Percentiles rank a stretch among this genome's conserved stretches.
Evolutionary conservation across 768 basidiomycete species (phyloP).

Genomic region (Lentinula sp.): DNA sequence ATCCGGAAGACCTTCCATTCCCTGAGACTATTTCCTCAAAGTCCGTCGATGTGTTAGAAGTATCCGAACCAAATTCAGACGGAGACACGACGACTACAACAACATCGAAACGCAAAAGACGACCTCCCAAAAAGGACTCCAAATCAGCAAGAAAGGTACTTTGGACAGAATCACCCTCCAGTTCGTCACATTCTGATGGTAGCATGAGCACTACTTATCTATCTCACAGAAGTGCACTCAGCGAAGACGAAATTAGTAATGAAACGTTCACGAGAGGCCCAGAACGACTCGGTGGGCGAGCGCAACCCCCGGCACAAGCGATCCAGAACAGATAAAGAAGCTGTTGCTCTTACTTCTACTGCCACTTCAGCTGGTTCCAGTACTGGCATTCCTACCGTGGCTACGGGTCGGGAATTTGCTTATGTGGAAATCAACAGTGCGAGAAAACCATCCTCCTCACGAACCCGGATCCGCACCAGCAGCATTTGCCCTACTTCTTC

Average conservation of each 20-base stretch:
- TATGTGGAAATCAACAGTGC: neutral
- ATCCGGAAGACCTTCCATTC: neutral
- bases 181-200: neutral
- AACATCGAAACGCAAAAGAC: neutral
- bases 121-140: neutral
- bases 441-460: neutral
- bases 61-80: neutral
- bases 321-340: neutral
- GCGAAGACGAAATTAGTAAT: neutral
- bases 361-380: neutral
- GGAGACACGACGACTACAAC: neutral
- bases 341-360: neutral
- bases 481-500: neutral
- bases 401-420: neutral
- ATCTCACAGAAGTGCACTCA: neutral
- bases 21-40: neutral
- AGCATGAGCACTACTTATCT: neutral
- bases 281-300: neutral
- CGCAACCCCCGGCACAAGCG: neutral
- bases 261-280: neutral
- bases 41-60: neutral
- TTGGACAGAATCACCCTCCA: neutral
- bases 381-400: neutral
- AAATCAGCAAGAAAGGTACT: neutral
- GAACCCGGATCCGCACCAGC: neutral